Conservation (phyloP, 2,329 filamentous ascomycete genomes). For the Orbilia quercus region DNA sequence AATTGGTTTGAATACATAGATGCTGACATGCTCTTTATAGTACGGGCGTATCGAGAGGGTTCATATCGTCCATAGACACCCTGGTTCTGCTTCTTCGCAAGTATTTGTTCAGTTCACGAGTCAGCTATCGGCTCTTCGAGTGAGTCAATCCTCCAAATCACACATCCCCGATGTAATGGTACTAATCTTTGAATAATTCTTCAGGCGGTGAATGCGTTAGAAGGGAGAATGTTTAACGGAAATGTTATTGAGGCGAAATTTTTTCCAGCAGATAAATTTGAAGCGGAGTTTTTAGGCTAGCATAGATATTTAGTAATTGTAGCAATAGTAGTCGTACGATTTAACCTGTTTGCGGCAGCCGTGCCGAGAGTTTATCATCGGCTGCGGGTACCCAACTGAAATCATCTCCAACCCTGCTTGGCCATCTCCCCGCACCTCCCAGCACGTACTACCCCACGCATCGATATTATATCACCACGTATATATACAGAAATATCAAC, state of each 20-base stretch:
- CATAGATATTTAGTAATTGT: too few species aligned
- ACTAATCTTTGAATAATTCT: conserved; percentile 57
- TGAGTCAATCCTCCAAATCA: conserved; percentile 65
- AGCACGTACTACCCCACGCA: conserved; percentile 6
- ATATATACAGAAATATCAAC: not conserved
- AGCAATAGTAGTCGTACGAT: too few species aligned
- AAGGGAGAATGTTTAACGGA: conserved; percentile 88
- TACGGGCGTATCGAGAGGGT: conserved; percentile 62
- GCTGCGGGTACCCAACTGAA: not conserved
- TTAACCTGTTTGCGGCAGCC: too few species aligned
- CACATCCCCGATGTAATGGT: conserved; percentile 10
- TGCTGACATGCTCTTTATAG: conserved; percentile 22
- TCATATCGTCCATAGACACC: conserved; percentile 41
- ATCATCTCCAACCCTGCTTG: not conserved
- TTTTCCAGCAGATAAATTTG: conserved; percentile 85
- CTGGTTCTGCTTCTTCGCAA: conserved; percentile 64
- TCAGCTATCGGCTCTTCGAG: conserved; percentile 82
- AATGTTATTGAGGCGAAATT: conserved; percentile 85
- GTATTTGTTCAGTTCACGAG: conserved; percentile 96
- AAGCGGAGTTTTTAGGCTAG: conserved; percentile 63
- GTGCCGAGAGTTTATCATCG: not conserved
- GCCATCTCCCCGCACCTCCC: not conserved
- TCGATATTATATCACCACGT: not conserved
- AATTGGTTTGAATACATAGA: not conserved
- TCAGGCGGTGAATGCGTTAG: conserved; percentile 89